Percentiles rank a stretch among this genome's conserved stretches.
phyloP scores from a whole-genome alignment of 306 rosid genomes.

The Echinosophora koreensis region DNA sequence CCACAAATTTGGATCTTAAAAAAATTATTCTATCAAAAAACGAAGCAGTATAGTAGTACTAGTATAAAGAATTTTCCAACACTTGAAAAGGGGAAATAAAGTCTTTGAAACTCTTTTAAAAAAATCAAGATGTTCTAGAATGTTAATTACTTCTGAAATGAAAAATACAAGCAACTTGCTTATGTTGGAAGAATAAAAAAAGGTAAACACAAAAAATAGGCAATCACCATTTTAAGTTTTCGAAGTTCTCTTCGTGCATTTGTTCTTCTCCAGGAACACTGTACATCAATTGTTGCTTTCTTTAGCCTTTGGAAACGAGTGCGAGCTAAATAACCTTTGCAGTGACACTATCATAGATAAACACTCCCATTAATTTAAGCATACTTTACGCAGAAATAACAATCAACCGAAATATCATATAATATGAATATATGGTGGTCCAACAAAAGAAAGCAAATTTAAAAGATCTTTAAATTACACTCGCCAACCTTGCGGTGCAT shows the following conservation, averaged over 20 bases:
- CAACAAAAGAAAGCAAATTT: background rate
- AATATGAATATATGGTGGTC: constrained; percentile 9
- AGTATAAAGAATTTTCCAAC: background rate
- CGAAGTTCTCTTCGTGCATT: constrained; percentile 74
- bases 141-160: constrained; percentile 23
- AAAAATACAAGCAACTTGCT: background rate
- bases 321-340: constrained; percentile 56
- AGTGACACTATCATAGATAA: constrained; percentile 61
- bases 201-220: constrained; percentile 30
- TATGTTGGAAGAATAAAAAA: constrained; percentile 24
- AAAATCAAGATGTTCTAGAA: constrained; percentile 7
- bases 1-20: background rate
- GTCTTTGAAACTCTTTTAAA: background rate
- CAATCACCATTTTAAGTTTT: constrained; percentile 73
- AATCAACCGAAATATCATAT: constrained; percentile 9
- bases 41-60: background rate
- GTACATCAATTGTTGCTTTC: constrained; percentile 66
- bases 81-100: background rate
- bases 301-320: constrained; percentile 50
- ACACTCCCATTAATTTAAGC: constrained; percentile 36
- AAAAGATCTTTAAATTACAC: background rate
- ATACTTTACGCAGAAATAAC: constrained; percentile 23
- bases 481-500: background rate
- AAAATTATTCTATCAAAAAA: constrained; percentile 5
- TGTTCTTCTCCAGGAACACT: constrained; percentile 76